Conservation (phyloP, 352 stramenopile species). For the Globisporangium parvum region DNA sequence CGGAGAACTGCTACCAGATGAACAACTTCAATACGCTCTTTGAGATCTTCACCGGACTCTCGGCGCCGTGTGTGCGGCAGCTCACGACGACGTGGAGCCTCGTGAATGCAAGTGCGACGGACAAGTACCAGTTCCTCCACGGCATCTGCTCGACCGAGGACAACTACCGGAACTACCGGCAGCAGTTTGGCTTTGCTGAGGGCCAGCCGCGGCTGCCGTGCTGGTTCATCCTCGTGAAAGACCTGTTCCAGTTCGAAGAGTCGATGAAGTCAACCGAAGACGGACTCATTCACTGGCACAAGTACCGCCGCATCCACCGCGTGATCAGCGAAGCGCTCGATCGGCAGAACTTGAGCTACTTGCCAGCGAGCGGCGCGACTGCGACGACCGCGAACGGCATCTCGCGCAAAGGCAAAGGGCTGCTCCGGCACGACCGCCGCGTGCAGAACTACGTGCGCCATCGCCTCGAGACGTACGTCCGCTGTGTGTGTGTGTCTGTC, state of each 20-base stretch:
- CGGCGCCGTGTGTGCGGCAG: constrained; percentile 74
- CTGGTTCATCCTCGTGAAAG: constrained; percentile 85
- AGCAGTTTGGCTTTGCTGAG: constrained; percentile 73
- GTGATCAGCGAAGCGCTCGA: constrained; percentile 75
- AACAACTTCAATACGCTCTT: constrained; percentile 90
- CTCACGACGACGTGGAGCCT: constrained; percentile 82
- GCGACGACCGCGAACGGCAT: constrained; percentile 28
- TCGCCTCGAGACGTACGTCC: constrained; percentile 79
- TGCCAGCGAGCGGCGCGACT: constrained; percentile 32
- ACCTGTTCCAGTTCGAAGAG: constrained; percentile 86
- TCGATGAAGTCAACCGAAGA: constrained; percentile 81
- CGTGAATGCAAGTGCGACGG: constrained; percentile 44
- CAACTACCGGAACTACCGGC: constrained; percentile 83
- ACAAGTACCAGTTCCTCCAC: constrained; percentile 82
- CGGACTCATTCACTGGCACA: constrained; percentile 81
- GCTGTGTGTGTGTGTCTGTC: constrained; percentile 1
- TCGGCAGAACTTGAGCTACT: constrained; percentile 74
- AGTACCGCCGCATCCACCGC: constrained; percentile 80
- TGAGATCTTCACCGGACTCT: constrained; percentile 73
- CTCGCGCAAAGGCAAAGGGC: constrained; percentile 66
- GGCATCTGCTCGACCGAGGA: constrained; percentile 79
- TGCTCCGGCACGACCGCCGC: constrained; percentile 71
- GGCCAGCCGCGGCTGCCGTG: constrained; percentile 69
- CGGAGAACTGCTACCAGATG: constrained; percentile 76
- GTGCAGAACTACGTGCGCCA: constrained; percentile 66